Evolutionary conservation across 148 eudicot species (phyloP), one percentile per base, ranked within the genome.

Genomic region (Fagopyrum tataricum): DNA sequence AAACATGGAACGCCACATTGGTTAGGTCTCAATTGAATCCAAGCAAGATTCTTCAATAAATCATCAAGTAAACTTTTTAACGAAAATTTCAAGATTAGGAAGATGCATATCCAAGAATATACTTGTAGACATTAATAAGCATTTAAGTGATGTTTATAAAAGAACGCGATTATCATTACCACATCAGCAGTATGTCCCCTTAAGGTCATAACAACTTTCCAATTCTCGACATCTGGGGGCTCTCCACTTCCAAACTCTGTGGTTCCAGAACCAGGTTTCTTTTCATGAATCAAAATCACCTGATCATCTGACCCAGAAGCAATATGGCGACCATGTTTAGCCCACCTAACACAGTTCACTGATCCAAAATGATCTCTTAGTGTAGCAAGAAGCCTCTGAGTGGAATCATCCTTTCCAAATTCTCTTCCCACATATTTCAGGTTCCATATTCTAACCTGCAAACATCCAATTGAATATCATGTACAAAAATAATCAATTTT

Each of bases 291-390:
- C 64, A 83, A 83, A 74, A 95, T 95, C 62, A 85, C 99, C 82
- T 95, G 93, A 70, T 95, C 99, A 80, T 95, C 97, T 70, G 97
- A 95, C 70, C 99, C 99, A 26, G 99, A 95, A 71, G 99, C 99
- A 80, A 95, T 73, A 71, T 83, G 81, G 4, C 94, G 82, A 13
- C 97, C 93, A 74, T 95, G 99, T 76, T 86, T 95, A 12, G 96
- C 96, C 99, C 99, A 91, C 80, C 99, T 88, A 67, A 94, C 98
- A 84, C 98, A 94, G 56, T 94, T 94, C 18, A 94, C 98, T 61
- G 98, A 91, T 42, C 98, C 97, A 72, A 91, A 95, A 82, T 95
- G 99, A 74, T 95, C 99, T 20, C 96, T 89, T 51, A 95, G 91
- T 51, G 97, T 95, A 48, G 99, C 99, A 75, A 95, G 91, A 79